These are phyloP conservation scores for Melanomma pulvis-pyrius DNA, from an alignment of 495 filamentous ascomycete species.

Conservation along the genomic window DNA sequence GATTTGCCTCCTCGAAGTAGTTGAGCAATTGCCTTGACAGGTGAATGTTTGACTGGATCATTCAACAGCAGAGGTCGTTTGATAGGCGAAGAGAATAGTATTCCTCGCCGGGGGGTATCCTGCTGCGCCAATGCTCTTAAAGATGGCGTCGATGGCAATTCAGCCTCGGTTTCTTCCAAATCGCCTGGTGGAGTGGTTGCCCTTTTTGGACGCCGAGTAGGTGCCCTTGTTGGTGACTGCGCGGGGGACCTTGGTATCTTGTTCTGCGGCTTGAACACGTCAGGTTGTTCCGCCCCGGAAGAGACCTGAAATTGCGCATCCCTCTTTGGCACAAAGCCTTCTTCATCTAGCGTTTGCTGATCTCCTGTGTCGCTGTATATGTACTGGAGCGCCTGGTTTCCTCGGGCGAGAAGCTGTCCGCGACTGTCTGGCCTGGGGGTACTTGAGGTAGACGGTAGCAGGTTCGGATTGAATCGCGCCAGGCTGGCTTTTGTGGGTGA, in stretches of 20 bases:
- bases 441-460: slow-evolving; percentile 25
- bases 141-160: slow-evolving; percentile 29
- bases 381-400: slow-evolving; percentile 27
- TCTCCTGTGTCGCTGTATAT: slow-evolving; percentile 13
- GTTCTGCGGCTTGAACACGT: background rate
- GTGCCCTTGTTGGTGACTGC: no score
- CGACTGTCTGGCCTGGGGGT: slow-evolving; percentile 15
- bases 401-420: slow-evolving; percentile 8
- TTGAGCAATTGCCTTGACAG: slow-evolving; percentile 10
- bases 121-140: background rate
- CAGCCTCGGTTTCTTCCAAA: slow-evolving; percentile 27
- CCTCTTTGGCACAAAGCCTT: background rate
- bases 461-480: slow-evolving; percentile 38
- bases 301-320: slow-evolving; percentile 3
- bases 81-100: slow-evolving; percentile 38
- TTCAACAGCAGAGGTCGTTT: slow-evolving; percentile 30
- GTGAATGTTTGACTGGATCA: slow-evolving; percentile 19
- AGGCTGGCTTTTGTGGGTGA: slow-evolving; percentile 43
- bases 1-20: background rate
- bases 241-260: slow-evolving; percentile 5
- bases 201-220: no score
- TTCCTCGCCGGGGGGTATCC: slow-evolving; percentile 34
- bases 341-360: background rate
- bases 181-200: slow-evolving; percentile 4
- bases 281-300: slow-evolving; percentile 11